Percentiles rank a stretch among this genome's conserved stretches.
Conservation (phyloP, 768 basidiomycete species). For the Lyophyllum semitale region DNA sequence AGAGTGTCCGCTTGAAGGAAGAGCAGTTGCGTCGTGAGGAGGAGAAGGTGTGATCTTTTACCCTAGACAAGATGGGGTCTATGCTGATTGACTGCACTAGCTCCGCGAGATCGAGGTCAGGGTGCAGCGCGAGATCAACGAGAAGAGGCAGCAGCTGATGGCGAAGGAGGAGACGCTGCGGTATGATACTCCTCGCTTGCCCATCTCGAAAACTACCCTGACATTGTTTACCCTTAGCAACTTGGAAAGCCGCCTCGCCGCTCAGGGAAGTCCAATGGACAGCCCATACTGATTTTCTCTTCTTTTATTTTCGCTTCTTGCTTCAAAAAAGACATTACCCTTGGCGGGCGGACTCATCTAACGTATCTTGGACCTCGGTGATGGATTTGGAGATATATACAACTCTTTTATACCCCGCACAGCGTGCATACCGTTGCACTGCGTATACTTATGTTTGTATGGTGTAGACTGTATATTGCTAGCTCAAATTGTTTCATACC, state of each 20-base stretch:
- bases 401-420: constrained; percentile 13
- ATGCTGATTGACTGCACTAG: constrained; percentile 28
- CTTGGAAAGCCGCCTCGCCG: constrained; percentile 60
- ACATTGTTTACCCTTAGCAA: constrained; percentile 35
- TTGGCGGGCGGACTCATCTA: background rate
- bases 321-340: constrained; percentile 7
- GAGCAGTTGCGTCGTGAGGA: constrained; percentile 88
- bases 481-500: background rate
- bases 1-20: constrained; percentile 86
- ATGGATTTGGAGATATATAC: constrained; percentile 18
- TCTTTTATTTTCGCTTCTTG: background rate
- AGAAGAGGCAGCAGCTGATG: constrained; percentile 82
- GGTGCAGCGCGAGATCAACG: constrained; percentile 85
- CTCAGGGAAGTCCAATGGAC: constrained; percentile 39
- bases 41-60: constrained; percentile 57
- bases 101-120: constrained; percentile 86
- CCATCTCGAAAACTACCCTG: background rate
- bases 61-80: background rate
- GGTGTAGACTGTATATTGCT: constrained; percentile 5
- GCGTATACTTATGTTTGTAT: background rate
- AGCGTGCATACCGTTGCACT: background rate
- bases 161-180: constrained; percentile 85
- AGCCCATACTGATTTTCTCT: constrained; percentile 12
- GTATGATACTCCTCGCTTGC: constrained; percentile 31
- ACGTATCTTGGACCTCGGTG: constrained; percentile 14